Conservation (phyloP, 1,284 basidiomycete species). For the Fomitiporia mediterranea region DNA sequence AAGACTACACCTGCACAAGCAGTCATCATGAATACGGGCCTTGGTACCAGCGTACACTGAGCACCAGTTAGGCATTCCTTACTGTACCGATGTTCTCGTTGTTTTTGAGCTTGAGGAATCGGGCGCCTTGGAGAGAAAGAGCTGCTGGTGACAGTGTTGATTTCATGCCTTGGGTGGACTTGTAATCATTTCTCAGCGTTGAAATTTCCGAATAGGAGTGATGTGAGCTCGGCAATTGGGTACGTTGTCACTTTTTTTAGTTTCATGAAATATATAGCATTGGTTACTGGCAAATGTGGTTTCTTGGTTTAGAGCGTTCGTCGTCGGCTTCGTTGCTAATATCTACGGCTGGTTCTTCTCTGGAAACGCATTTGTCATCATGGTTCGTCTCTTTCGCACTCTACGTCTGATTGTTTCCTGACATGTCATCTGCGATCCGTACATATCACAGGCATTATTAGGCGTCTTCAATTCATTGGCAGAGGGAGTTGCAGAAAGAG, state of each 20-base stretch:
- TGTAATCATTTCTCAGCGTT: constrained; percentile 69
- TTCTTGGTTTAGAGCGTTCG: constrained; percentile 39
- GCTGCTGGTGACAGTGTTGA: constrained; percentile 58
- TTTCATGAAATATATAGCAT: too few species aligned
- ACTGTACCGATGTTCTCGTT: constrained; percentile 77
- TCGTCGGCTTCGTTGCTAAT: constrained; percentile 81
- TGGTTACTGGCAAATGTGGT: neutral
- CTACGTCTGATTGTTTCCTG: too few species aligned
- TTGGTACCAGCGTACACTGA: constrained; percentile 58
- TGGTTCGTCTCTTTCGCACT: constrained; percentile 48
- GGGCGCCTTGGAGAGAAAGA: constrained; percentile 74
- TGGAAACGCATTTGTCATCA: constrained; percentile 75
- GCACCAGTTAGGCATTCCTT: constrained; percentile 65
- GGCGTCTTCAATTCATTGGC: too few species aligned
- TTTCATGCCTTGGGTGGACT: constrained; percentile 76
- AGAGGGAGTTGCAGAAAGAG: too few species aligned
- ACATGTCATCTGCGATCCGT: too few species aligned
- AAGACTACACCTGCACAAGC: constrained; percentile 54
- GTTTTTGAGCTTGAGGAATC: constrained; percentile 72
- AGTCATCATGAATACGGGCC: constrained; percentile 50
- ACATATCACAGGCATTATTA: constrained; percentile 77
- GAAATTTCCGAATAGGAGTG: constrained; percentile 65
- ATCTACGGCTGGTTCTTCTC: constrained; percentile 78
- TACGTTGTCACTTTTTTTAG: constrained; percentile 25
- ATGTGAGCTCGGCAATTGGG: constrained; percentile 72